Base-by-base conservation (phyloP, 2,329 filamentous ascomycete genomes). In the Rhinocladiella mackenziei region DNA sequence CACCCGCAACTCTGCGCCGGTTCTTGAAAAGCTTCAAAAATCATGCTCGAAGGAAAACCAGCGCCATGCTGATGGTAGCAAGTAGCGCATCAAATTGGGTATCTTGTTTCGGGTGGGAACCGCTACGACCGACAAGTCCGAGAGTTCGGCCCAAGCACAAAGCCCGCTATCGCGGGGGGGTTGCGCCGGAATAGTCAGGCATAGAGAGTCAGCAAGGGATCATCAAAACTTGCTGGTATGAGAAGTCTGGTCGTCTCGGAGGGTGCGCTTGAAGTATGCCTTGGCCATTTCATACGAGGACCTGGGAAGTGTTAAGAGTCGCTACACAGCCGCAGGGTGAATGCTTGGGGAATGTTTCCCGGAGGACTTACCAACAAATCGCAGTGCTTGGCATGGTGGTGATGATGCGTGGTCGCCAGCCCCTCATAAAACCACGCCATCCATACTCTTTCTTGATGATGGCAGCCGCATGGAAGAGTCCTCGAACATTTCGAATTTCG, bases 321-420 rank as follows among this genome's bases (percentile, higher is more conserved):
- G 11, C 17, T 15, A n/a, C n/a, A n/a, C n/a, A n/a, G n/a, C n/a
- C n/a, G n/a, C n/a, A n/a, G n/a, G n/a, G n/a, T n/a, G n/a, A n/a
- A n/a, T n/a, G n/a, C n/a, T n/a, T n/a, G n/a, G n/a, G n/a, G n/a
- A n/a, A n/a, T n/a, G n/a, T n/a, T n/a, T n/a, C n/a, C n/a, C n/a
- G 23, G 39, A 15, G 39, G 38, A 66, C 75, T 61, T 64, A 92
- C 92, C 92, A 98, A 75, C 92, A 98, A 62, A 98, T 98, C n/a
- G 92, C 92, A 23, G 92, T 98, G 70, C 89, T 96, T 14, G 92
- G 92, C 85, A 97, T 97, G 1, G 92, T 95, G 8, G 89, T 96
- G 51, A 98, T 82, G 35, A 98, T 84, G 60, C 92, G 78, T 34
- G 92, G 92, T 58, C 86, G 83, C 62, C 96, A 79, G 31, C 92